These are phyloP conservation scores for Tolypocladium amazonense DNA, from an alignment of 2,329 filamentous ascomycete species.

Conservation along the genomic window DNA sequence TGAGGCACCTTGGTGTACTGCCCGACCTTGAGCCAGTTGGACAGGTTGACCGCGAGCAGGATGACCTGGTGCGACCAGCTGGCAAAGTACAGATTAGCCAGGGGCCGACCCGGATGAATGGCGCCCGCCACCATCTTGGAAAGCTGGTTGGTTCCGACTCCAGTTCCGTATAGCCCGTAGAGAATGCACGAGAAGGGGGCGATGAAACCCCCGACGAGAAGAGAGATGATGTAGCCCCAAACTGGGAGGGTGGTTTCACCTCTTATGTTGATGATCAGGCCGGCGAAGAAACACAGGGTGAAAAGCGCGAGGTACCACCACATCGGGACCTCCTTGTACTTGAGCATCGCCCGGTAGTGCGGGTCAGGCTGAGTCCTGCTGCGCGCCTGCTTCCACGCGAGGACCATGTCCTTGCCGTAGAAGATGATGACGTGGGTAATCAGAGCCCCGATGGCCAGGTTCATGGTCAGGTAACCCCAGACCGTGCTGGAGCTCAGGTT, in stretches of 20 bases:
- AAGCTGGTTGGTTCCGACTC: constrained; percentile 11
- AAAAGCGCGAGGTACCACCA: constrained; percentile 22
- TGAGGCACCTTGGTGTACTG: constrained; percentile 27
- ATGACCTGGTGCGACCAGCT: constrained; percentile 21
- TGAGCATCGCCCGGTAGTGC: constrained; percentile 29
- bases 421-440: constrained; percentile 11
- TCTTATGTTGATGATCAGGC: constrained; percentile 18
- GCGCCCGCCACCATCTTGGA: constrained; percentile 35
- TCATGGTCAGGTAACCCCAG: constrained; percentile 19
- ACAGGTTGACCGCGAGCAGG: constrained; percentile 17
- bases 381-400: constrained; percentile 9
- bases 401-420: constrained; percentile 7
- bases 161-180: constrained; percentile 9
- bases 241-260: constrained; percentile 20
- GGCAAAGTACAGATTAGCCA: constrained; percentile 33
- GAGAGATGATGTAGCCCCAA: constrained; percentile 21
- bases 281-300: constrained; percentile 16
- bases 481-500: constrained; percentile 15
- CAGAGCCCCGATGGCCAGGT: constrained; percentile 12
- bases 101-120: constrained; percentile 26
- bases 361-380: constrained; percentile 18
- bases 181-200: constrained; percentile 22
- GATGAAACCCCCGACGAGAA: constrained; percentile 21
- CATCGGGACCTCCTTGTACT: constrained; percentile 24
- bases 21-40: constrained; percentile 22